Conservation (phyloP, 768 basidiomycete genomes). For the Pleurotus platypus region DNA sequence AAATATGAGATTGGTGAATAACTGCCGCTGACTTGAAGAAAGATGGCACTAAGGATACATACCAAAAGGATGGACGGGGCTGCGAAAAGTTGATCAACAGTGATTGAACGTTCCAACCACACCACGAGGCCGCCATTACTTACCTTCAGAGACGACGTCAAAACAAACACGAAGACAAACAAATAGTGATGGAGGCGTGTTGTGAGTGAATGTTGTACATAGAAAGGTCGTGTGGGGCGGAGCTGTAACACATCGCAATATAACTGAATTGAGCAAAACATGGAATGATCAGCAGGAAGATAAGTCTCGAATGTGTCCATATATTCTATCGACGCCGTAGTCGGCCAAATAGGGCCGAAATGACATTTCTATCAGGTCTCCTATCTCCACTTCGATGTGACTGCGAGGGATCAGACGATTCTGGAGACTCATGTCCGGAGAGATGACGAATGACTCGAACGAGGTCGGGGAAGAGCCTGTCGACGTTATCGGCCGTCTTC, state of each 20-base stretch:
- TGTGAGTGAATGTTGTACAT: neutral
- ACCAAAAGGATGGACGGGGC: neutral
- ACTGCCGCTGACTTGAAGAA: conserved; percentile 1
- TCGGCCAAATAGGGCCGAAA: conserved; percentile 8
- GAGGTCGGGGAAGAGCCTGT: conserved; percentile 8
- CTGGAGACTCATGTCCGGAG: neutral
- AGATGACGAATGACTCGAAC: conserved; percentile 6
- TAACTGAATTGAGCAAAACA: conserved; percentile 8
- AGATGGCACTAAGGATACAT: neutral
- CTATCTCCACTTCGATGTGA: conserved; percentile 9
- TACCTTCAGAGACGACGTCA: neutral
- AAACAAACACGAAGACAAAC: conserved; percentile 4
- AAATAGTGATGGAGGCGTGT: neutral
- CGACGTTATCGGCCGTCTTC: conserved; percentile 22
- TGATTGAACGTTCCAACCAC: neutral
- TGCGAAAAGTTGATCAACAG: neutral
- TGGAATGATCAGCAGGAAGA: conserved; percentile 7
- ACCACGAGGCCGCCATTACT: neutral
- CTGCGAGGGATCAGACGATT: neutral
- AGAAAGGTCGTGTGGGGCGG: conserved; percentile 7
- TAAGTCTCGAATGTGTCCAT: conserved; percentile 4
- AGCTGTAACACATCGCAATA: conserved; percentile 8
- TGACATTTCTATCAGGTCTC: conserved; percentile 8
- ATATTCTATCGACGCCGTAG: conserved; percentile 8
- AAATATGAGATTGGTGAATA: too few relatives aligned